Percentiles rank a stretch among this genome's conserved stretches.
These are phyloP conservation scores for Ophiostoma perfectum DNA, from an alignment of 2,329 filamentous ascomycete genomes.

Conservation along the genomic window DNA sequence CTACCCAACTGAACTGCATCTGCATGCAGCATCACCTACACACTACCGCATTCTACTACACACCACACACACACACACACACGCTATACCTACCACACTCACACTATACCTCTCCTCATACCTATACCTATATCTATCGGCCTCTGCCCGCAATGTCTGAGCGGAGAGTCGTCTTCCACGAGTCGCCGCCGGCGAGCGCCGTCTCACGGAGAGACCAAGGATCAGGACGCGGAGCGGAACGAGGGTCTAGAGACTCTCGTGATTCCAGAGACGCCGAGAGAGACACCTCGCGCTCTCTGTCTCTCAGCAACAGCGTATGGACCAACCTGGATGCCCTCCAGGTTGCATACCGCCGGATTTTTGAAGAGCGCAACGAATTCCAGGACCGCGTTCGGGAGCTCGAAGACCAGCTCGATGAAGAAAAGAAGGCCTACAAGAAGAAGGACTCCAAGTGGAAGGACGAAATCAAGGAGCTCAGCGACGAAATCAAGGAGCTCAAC, in stretches of 20 bases:
- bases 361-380: not conserved
- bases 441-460: not conserved
- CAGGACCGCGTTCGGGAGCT: not conserved
- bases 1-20: constrained; percentile 9
- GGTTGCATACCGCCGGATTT: not conserved
- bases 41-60: not conserved
- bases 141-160: not conserved
- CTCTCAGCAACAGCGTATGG: not conserved
- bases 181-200: constrained; percentile 3
- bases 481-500: not conserved
- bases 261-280: not conserved
- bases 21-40: not conserved
- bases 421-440: not conserved
- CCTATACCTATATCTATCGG: too few relatives aligned
- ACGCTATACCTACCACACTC: not conserved
- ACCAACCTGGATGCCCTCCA: not conserved
- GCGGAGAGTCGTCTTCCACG: constrained; percentile 6
- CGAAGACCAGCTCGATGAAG: not conserved
- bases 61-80: not conserved
- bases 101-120: not conserved
- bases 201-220: constrained; percentile 5
- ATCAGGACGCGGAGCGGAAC: not conserved
- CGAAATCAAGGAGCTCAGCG: not conserved
- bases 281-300: not conserved
- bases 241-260: not conserved